A percentile compares a stretch with the other conserved stretches of the same genome.
These are phyloP conservation scores for Porpolomopsis calyptriformis DNA, from an alignment of 768 basidiomycete species.

Conservation along the genomic window DNA sequence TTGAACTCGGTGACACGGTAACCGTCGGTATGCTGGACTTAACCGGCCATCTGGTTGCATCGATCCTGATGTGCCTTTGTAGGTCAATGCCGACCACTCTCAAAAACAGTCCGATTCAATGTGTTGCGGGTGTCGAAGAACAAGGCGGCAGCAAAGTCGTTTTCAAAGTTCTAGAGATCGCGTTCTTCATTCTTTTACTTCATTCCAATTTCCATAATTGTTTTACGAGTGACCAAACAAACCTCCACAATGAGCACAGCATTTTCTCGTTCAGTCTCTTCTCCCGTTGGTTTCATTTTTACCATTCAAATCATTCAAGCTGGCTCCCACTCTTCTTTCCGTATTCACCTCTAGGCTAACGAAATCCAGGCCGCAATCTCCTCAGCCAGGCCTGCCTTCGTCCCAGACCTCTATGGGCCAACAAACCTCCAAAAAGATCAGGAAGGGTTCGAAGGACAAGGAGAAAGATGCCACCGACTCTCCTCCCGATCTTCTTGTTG, in stretches of 20 bases:
- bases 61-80: constrained; percentile 8
- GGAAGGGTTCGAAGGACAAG: constrained; percentile 62
- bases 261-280: constrained; percentile 2
- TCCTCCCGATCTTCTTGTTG: constrained; percentile 29
- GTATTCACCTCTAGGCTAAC: constrained; percentile 62
- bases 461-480: constrained; percentile 41
- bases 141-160: constrained; percentile 85
- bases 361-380: constrained; percentile 64
- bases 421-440: constrained; percentile 73
- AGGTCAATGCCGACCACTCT: constrained; percentile 98
- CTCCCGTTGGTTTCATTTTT: constrained; percentile 1
- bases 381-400: constrained; percentile 34
- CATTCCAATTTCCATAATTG: background rate
- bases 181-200: constrained; percentile 3
- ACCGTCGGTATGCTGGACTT: constrained; percentile 75
- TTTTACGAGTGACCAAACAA: background rate
- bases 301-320: constrained; percentile 30
- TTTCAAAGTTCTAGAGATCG: constrained; percentile 75
- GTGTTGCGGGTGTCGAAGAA: constrained; percentile 90
- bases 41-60: background rate
- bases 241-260: background rate
- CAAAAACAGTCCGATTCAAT: constrained; percentile 99
- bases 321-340: constrained; percentile 77
- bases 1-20: constrained; percentile 85
- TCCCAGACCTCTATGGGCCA: constrained; percentile 64